Percentiles rank a stretch among this genome's conserved stretches.
phyloP scores from a whole-genome alignment of 768 basidiomycete species.

The Gyrodon lividus region DNA sequence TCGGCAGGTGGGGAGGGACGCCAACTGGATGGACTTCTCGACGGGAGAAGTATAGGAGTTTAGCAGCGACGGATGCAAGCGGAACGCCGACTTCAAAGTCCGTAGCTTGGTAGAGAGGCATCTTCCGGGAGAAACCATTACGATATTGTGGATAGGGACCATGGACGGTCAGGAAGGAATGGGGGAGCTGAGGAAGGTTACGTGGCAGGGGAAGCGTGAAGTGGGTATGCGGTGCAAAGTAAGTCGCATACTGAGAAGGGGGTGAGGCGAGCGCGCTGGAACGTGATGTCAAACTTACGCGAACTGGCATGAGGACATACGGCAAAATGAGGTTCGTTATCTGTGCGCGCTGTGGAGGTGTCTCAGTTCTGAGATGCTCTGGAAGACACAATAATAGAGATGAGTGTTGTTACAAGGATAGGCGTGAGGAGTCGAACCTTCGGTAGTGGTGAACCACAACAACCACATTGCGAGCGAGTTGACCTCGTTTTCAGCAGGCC shows the following conservation, averaged over 20 bases:
- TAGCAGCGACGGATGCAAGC: slow-evolving; percentile 55
- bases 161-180: slow-evolving; percentile 38
- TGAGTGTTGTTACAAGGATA: slow-evolving; percentile 16
- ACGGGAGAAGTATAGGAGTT: slow-evolving; percentile 60
- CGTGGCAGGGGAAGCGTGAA: slow-evolving; percentile 49
- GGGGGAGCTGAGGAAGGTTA: slow-evolving; percentile 15
- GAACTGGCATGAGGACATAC: slow-evolving; percentile 48
- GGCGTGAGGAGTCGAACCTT: slow-evolving; percentile 36
- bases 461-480: slow-evolving; percentile 62
- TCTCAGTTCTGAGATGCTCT: slow-evolving; percentile 31
- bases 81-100: slow-evolving; percentile 36
- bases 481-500: slow-evolving; percentile 52
- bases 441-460: slow-evolving; percentile 58
- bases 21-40: slow-evolving; percentile 48
- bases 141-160: slow-evolving; percentile 51
- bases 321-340: slow-evolving; percentile 40
- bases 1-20: slow-evolving; percentile 38
- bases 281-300: slow-evolving; percentile 31
- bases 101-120: slow-evolving; percentile 31
- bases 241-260: slow-evolving; percentile 47
- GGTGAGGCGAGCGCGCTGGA: slow-evolving; percentile 9
- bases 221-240: slow-evolving; percentile 62
- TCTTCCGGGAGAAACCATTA: slow-evolving; percentile 30
- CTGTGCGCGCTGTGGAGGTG: slow-evolving; percentile 26
- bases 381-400: neutral